A percentile compares a stretch with the other conserved stretches of the same genome.
Evolutionary conservation across 495 filamentous ascomycete species (phyloP).

Genomic region (Penicillium samsonianum): DNA sequence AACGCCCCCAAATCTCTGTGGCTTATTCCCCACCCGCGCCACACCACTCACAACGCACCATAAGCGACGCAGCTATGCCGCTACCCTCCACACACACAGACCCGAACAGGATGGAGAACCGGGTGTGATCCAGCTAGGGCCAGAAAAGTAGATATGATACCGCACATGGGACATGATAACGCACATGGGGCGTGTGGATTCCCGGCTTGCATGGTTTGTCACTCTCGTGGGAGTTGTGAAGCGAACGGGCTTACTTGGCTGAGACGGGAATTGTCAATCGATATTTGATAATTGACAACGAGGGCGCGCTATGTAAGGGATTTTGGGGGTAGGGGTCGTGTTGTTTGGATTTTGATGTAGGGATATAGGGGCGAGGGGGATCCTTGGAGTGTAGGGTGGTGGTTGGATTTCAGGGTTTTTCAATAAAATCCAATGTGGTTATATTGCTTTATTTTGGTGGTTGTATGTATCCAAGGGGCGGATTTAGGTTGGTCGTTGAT

Average conservation of each 20-base stretch:
- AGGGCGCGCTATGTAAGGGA: conserved; percentile 28
- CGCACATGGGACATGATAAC: conserved; percentile 26
- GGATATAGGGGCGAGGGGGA: background rate
- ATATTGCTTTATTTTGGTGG: too few species aligned
- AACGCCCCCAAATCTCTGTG: conserved; percentile 17
- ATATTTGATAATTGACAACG: conserved; percentile 7
- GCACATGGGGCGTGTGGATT: conserved; percentile 20
- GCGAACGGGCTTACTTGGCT: conserved; percentile 15
- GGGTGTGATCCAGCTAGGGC: background rate
- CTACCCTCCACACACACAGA: conserved; percentile 1
- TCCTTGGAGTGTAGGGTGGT: background rate
- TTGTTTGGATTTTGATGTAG: background rate
- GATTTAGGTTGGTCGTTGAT: background rate
- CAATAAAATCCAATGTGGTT: background rate
- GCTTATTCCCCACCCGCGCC: conserved; percentile 20
- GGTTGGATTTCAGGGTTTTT: background rate
- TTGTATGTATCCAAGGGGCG: background rate
- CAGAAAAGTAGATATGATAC: conserved; percentile 19
- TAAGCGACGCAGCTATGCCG: conserved; percentile 20
- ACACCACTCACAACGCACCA: conserved; percentile 29
- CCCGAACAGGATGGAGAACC: background rate
- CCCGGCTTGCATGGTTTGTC: background rate
- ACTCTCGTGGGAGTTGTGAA: conserved; percentile 18
- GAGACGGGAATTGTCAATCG: conserved; percentile 3
- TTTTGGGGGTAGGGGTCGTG: background rate